These are phyloP conservation scores for Pleurotus tuoliensis DNA, from an alignment of 768 basidiomycete genomes.

Conservation along the genomic window DNA sequence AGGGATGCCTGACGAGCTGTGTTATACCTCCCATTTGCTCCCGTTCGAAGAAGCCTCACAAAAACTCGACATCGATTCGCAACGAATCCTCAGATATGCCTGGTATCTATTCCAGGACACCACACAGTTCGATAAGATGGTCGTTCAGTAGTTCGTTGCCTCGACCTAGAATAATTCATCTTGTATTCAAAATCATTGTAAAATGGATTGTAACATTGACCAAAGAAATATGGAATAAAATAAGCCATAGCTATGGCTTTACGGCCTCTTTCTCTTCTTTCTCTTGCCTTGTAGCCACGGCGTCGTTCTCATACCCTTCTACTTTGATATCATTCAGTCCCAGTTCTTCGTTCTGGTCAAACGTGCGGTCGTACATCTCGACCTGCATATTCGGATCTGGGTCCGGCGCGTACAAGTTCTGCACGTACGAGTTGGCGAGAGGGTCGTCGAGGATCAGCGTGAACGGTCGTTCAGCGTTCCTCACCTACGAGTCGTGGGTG, in stretches of 20 bases:
- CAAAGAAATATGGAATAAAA: no score
- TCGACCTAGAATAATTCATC: no score
- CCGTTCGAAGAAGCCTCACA: constrained; percentile 31
- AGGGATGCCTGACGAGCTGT: constrained; percentile 54
- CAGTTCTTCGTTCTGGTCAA: constrained; percentile 91
- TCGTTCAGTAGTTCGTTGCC: no score
- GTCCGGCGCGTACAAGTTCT: constrained; percentile 97
- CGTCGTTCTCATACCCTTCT: constrained; percentile 57
- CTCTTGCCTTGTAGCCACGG: no score
- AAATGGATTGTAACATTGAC: no score
- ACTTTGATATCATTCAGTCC: constrained; percentile 90
- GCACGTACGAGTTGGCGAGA: constrained; percentile 90
- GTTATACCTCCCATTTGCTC: constrained; percentile 42
- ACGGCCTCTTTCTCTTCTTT: no score
- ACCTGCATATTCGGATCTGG: constrained; percentile 91
- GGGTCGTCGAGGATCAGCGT: constrained; percentile 96
- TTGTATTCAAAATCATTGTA: no score
- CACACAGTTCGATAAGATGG: not conserved
- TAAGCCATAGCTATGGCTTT: no score
- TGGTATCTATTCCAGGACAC: not conserved
- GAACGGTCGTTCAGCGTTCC: constrained; percentile 74
- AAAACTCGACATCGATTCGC: not conserved
- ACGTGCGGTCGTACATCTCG: constrained; percentile 79
- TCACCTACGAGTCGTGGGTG: constrained; percentile 47
- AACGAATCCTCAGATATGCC: not conserved